A percentile compares a stretch with the other conserved stretches of the same genome.
Evolutionary conservation across 148 eudicot species (phyloP).

Genomic region (Rhododendron ferrugineum): DNA sequence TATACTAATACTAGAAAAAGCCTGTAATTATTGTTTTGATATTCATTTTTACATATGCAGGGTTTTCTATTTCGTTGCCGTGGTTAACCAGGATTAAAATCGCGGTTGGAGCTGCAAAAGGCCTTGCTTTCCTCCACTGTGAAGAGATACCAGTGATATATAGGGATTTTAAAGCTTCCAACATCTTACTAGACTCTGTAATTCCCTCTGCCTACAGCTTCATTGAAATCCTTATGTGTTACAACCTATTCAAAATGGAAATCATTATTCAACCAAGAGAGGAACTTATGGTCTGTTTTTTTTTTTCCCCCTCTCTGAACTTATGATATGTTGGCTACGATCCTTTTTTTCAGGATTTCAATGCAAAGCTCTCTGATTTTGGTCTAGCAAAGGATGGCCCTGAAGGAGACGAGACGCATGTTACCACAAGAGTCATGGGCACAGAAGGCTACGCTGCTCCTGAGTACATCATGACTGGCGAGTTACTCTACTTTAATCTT

Average conservation of each 20-base stretch:
- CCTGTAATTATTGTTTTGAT: not conserved
- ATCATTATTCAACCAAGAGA: not conserved
- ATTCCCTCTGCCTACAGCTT: constrained; percentile 9
- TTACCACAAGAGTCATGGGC: constrained; percentile 13
- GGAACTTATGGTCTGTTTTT: not conserved
- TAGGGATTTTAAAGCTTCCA: constrained; percentile 75
- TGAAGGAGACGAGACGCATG: constrained; percentile 15
- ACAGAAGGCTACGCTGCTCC: constrained; percentile 29
- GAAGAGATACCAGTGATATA: constrained; percentile 63
- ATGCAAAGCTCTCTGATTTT: constrained; percentile 20
- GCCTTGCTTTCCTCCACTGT: constrained; percentile 73
- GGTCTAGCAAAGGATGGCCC: constrained; percentile 21
- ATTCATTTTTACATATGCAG: constrained; percentile 25
- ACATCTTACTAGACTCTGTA: constrained; percentile 67
- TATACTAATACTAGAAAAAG: not conserved
- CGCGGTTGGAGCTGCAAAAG: constrained; percentile 71
- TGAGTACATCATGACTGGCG: constrained; percentile 33
- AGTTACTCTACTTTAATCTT: not conserved
- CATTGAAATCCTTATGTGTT: not conserved
- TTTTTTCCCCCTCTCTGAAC: not conserved
- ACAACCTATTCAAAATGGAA: not conserved
- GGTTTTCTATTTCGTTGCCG: constrained; percentile 47
- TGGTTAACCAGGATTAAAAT: constrained; percentile 79
- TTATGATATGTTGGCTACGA: not conserved
- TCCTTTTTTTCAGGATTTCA: constrained; percentile 9